Evolutionary conservation across 225 moss, liverwort and hornwort genomes (phyloP), one percentile per base, ranked within the genome.

Genomic region (Climacium dendroides): DNA sequence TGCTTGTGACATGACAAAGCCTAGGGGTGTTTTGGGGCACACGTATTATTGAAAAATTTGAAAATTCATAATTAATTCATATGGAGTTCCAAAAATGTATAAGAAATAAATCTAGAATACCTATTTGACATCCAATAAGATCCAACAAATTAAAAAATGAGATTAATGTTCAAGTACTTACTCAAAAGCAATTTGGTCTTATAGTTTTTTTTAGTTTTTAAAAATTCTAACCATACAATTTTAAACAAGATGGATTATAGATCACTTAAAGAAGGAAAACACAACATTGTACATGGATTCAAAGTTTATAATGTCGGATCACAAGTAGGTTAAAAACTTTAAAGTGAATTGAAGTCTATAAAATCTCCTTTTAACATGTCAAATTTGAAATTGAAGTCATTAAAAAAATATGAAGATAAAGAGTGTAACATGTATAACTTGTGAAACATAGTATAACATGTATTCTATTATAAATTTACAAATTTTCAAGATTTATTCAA

Each of bases 171-270:
- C 47, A 47, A 47, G 29, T 47, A 0, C 11, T 73, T 29, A 29
- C 29, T 72, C 1, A 26, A 0, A 71, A 43, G 15, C 2, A 71
- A 7, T 4, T 9, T 6, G 1, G 3, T 43, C 1, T 17, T 2
- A 45, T 10, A 10, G 3, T 16, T 29, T 43, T 14, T 69, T 8
- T 71, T 41, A 8, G 8, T 25, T 5, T 13, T 45, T 43, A 8
- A 12, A 66, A 66, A 66, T 65, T 20, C 1, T 20, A 65, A 35
- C 19, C 1, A 11, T 65, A 35, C 6, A 65, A 35, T 19, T 19
- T 35, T 65, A 19, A 19, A 34, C 8, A 35, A 65, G 34, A 35
- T 6, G 10, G 35, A 5, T 19, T 35, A 65, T 35, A 1, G 10
- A 35, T 65, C 3, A 35, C 1, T 10, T 65, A 35, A 3, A 19